phyloP scores from a whole-genome alignment of 78 protist species.

The Pigoraptor vietnamica region DNA sequence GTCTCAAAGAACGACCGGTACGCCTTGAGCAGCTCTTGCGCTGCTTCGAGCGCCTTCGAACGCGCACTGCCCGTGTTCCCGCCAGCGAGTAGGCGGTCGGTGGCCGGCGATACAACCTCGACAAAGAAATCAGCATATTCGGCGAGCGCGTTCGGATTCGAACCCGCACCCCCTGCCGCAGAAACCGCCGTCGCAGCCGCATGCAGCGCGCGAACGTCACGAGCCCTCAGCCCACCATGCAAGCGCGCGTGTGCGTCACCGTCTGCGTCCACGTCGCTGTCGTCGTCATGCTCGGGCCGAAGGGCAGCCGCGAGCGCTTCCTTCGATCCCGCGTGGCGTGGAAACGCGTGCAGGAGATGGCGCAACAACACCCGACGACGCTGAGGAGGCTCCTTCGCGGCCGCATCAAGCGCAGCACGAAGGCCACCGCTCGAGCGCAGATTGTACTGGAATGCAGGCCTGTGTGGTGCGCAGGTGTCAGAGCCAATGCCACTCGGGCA shows the following conservation, averaged over 20 bases:
- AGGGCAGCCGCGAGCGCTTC: not conserved
- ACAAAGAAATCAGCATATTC: not conserved
- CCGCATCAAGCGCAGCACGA: not conserved
- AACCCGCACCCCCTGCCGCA: not conserved
- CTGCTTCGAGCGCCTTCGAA: not conserved
- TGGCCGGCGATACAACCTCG: not conserved
- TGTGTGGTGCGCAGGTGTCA: too few relatives aligned
- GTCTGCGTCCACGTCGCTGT: not conserved
- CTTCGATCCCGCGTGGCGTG: not conserved
- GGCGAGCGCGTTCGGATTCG: not conserved
- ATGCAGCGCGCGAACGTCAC: not conserved
- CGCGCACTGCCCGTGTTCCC: not conserved
- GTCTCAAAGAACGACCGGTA: not conserved
- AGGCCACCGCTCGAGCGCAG: not conserved
- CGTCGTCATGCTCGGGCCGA: not conserved
- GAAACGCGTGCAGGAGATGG: not conserved
- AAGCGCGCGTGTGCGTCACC: too few relatives aligned
- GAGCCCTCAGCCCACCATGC: not conserved
- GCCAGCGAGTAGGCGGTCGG: not conserved
- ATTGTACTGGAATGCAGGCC: not conserved
- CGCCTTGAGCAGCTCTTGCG: not conserved
- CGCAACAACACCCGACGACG: not conserved
- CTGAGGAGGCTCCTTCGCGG: not conserved
- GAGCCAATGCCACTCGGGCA: too few relatives aligned
- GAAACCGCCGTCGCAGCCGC: not conserved